Evolutionary conservation across 164 flowering plant species (phyloP).

Genomic region (Euptelea pleiosperma): DNA sequence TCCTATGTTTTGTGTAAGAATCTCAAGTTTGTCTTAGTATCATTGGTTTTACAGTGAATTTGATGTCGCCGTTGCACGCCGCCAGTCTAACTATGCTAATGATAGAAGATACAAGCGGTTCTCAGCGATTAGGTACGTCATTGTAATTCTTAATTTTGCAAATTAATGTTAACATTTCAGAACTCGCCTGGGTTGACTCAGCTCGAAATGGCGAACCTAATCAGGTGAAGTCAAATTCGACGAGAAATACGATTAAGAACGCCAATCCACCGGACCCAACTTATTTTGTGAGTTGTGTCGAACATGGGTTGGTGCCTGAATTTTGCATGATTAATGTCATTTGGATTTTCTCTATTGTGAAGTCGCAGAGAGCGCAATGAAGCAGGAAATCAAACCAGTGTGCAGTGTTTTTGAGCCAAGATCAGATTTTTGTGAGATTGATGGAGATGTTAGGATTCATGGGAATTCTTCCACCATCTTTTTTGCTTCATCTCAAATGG

Average conservation of each 20-base stretch:
- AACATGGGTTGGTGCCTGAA: no score
- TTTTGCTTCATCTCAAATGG: slow-evolving; percentile 21
- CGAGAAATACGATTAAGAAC: no score
- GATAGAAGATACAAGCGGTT: slow-evolving; percentile 15
- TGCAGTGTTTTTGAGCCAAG: slow-evolving; percentile 32
- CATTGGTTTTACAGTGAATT: slow-evolving; percentile 48
- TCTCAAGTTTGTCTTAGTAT: no score
- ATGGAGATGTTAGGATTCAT: slow-evolving; percentile 51
- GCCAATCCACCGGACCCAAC: no score
- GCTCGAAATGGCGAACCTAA: no score
- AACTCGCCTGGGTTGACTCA: no score
- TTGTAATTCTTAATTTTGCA: no score
- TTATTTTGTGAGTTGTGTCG: no score
- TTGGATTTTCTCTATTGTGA: slow-evolving; percentile 3
- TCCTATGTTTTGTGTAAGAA: no score
- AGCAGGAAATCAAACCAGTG: slow-evolving; percentile 11
- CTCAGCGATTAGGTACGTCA: slow-evolving; percentile 9
- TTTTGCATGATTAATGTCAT: neutral
- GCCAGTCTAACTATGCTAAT: slow-evolving; percentile 23
- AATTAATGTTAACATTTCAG: no score
- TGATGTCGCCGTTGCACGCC: slow-evolving; percentile 23
- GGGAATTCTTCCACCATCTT: slow-evolving; percentile 50
- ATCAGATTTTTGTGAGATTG: slow-evolving; percentile 48
- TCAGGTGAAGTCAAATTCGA: no score
- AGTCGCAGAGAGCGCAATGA: slow-evolving; percentile 5